Evolutionary conservation across 192 early-diverging fungal genomes (phyloP).

Genomic region (Podila horticola): DNA sequence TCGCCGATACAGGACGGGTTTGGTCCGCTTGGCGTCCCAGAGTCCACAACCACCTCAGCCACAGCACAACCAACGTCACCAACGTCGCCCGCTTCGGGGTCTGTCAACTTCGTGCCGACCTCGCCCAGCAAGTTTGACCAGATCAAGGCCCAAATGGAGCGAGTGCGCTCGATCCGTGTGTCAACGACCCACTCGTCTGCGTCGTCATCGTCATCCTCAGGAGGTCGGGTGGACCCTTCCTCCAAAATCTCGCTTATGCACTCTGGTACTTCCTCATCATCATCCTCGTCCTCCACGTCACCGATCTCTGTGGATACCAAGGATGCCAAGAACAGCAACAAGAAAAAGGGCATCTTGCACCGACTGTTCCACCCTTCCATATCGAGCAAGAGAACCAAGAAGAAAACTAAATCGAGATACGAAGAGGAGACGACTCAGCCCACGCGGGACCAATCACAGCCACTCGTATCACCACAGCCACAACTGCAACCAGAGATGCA

Average conservation of each 20-base stretch:
- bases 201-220: conserved; percentile 11
- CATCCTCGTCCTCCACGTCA: conserved; percentile 2
- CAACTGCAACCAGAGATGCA: too few species aligned
- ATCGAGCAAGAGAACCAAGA: not conserved
- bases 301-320: not conserved
- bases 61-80: not conserved
- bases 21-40: not conserved
- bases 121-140: conserved; percentile 35
- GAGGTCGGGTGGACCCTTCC: not conserved
- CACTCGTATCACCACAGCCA: not conserved
- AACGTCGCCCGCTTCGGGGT: too few species aligned
- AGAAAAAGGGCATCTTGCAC: not conserved
- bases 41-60: not conserved
- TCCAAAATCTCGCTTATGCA: not conserved
- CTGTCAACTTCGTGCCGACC: not conserved
- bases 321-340: not conserved
- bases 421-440: not conserved
- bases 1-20: not conserved
- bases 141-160: conserved; percentile 35
- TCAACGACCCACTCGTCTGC: not conserved
- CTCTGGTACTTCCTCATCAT: not conserved
- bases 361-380: not conserved
- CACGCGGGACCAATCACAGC: not conserved
- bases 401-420: not conserved
- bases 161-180: conserved; percentile 7